phyloP scores from a whole-genome alignment of 805 yeast species.

The Pichia manshurica region DNA sequence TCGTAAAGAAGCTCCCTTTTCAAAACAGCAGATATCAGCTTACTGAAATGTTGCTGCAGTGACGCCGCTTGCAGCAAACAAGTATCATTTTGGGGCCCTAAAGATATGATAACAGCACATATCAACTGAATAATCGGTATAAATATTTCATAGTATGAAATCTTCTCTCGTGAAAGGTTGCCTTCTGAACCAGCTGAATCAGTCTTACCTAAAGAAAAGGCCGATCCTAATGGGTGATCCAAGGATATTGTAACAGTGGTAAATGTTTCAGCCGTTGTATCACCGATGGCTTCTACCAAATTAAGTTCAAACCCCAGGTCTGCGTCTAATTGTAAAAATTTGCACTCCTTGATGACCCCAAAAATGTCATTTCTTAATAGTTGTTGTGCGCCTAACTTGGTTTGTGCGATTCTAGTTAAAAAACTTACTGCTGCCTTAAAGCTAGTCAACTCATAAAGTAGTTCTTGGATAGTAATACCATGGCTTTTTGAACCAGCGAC shows the following conservation, averaged over 20 bases:
- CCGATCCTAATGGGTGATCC: slow-evolving; percentile 41
- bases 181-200: slow-evolving; percentile 21
- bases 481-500: slow-evolving; percentile 18
- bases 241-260: slow-evolving; percentile 43
- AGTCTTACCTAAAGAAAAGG: not conserved
- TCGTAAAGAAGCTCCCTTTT: slow-evolving; percentile 26
- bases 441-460: slow-evolving; percentile 70
- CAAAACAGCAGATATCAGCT: slow-evolving; percentile 48
- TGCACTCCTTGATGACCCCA: slow-evolving; percentile 49
- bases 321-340: slow-evolving; percentile 63
- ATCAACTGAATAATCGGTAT: slow-evolving; percentile 72
- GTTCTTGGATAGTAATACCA: slow-evolving; percentile 42
- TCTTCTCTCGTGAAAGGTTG: slow-evolving; percentile 14
- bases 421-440: slow-evolving; percentile 68
- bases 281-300: slow-evolving; percentile 16
- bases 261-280: slow-evolving; percentile 18
- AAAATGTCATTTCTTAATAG: slow-evolving; percentile 71
- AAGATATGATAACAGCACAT: slow-evolving; percentile 58
- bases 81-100: slow-evolving; percentile 69
- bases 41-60: slow-evolving; percentile 47
- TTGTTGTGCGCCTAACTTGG: slow-evolving; percentile 70
- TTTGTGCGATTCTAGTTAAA: slow-evolving; percentile 68
- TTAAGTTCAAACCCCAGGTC: slow-evolving; percentile 57
- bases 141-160: slow-evolving; percentile 62
- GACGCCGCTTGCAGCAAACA: slow-evolving; percentile 48